Evolutionary conservation across 305 asterid species (phyloP).

Genomic region (Solanum hybrid): DNA sequence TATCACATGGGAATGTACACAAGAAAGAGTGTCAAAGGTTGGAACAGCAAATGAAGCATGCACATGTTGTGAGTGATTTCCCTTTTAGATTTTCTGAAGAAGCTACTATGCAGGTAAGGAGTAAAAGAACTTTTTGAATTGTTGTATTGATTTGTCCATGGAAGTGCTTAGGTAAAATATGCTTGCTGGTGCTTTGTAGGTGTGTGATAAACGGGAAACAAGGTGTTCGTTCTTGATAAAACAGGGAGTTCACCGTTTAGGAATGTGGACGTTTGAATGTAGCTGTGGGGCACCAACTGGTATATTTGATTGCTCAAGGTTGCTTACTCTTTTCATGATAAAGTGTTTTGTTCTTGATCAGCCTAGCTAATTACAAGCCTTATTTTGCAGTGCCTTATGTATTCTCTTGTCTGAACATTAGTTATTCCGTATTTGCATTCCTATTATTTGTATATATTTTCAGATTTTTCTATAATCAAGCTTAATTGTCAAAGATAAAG

Average conservation of each 20-base stretch:
- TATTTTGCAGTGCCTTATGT: background rate
- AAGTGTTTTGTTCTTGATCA: background rate
- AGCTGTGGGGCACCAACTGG: slow-evolving; percentile 38
- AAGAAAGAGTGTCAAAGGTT: slow-evolving; percentile 60
- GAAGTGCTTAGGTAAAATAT: background rate
- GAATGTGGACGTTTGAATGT: slow-evolving; percentile 84
- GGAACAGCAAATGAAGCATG: slow-evolving; percentile 52
- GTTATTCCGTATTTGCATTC: background rate
- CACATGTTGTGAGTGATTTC: slow-evolving; percentile 39
- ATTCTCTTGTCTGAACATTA: background rate
- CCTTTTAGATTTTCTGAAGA: slow-evolving; percentile 65
- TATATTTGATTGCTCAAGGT: slow-evolving; percentile 36
- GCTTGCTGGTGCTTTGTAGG: slow-evolving; percentile 7
- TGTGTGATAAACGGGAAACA: slow-evolving; percentile 26
- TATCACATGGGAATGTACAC: slow-evolving; percentile 63
- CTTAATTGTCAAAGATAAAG: background rate
- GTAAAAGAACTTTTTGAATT: background rate
- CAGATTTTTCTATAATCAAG: background rate
- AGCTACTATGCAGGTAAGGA: slow-evolving; percentile 21
- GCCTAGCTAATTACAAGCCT: background rate
- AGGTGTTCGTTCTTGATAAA: slow-evolving; percentile 49
- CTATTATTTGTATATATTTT: background rate
- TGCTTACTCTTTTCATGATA: background rate
- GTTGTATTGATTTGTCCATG: background rate
- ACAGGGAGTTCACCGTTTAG: slow-evolving; percentile 48